Percentiles rank a stretch among this genome's conserved stretches.
Conservation (phyloP, 768 basidiomycete genomes). For the Suillus occidentalis region DNA sequence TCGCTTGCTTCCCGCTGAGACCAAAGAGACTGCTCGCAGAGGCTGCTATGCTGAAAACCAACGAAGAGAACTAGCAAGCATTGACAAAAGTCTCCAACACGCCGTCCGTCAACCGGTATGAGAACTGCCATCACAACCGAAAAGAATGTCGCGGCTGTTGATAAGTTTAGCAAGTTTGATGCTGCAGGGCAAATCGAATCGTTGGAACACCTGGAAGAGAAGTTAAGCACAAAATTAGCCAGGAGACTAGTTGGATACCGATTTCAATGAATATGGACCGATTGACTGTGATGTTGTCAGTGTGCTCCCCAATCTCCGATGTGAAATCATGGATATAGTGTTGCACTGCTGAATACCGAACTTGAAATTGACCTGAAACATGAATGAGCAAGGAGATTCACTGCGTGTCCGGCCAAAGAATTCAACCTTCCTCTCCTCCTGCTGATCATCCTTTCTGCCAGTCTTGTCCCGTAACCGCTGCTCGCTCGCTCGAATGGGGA, state of each 20-base stretch:
- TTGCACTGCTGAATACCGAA: slow-evolving; percentile 52
- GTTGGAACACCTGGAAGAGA: slow-evolving; percentile 47
- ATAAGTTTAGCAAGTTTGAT: slow-evolving; percentile 48
- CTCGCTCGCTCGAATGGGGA: slow-evolving; percentile 43
- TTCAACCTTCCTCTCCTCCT: slow-evolving; percentile 47
- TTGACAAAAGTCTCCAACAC: slow-evolving; percentile 45
- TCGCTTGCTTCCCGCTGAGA: slow-evolving; percentile 56
- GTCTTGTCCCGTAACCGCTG: slow-evolving; percentile 80
- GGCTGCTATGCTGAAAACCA: slow-evolving; percentile 56
- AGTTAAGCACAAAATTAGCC: neutral
- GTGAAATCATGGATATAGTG: slow-evolving; percentile 53
- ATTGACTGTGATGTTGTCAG: slow-evolving; percentile 50
- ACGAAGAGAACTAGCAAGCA: slow-evolving; percentile 53
- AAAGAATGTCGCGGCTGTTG: slow-evolving; percentile 56
- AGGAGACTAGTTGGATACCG: slow-evolving; percentile 28
- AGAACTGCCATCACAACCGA: slow-evolving; percentile 55
- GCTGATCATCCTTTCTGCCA: slow-evolving; percentile 44
- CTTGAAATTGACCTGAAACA: slow-evolving; percentile 46
- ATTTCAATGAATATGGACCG: slow-evolving; percentile 54
- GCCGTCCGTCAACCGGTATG: slow-evolving; percentile 35
- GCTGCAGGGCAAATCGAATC: slow-evolving; percentile 52
- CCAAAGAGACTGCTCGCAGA: slow-evolving; percentile 55
- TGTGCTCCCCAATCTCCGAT: slow-evolving; percentile 52
- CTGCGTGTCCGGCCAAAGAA: neutral
- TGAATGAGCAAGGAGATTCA: slow-evolving; percentile 8